phyloP scores from a whole-genome alignment of 164 flowering plant genomes.

The Amborella trichopoda region DNA sequence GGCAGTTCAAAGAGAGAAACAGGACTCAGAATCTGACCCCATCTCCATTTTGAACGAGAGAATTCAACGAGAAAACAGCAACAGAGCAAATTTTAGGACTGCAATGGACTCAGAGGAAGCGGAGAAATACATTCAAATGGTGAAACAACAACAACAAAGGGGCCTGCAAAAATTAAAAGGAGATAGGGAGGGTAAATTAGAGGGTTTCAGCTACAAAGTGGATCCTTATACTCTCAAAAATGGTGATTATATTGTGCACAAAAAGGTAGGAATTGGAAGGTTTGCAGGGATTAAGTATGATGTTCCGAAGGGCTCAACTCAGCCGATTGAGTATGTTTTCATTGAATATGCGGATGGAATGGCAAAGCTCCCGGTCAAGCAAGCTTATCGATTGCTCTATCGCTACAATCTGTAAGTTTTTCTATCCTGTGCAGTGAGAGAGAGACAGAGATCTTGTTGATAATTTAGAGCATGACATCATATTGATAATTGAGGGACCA shows the following conservation, averaged over 20 bases:
- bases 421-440: neutral
- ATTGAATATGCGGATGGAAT: constrained; percentile 93
- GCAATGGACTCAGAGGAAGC: constrained; percentile 63
- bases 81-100: constrained; percentile 26
- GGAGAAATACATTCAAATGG: constrained; percentile 64
- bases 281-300: constrained; percentile 78
- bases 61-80: constrained; percentile 39
- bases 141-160: constrained; percentile 89
- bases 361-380: constrained; percentile 87
- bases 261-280: constrained; percentile 84
- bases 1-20: constrained; percentile 5
- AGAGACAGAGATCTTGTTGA: too few relatives aligned
- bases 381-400: constrained; percentile 82
- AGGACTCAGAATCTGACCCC: constrained; percentile 23
- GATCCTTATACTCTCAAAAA: constrained; percentile 66
- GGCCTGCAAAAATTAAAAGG: constrained; percentile 78
- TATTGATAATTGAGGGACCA: too few relatives aligned
- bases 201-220: constrained; percentile 51
- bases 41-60: constrained; percentile 54
- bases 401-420: constrained; percentile 74
- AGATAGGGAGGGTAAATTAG: constrained; percentile 16
- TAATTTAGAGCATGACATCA: neutral
- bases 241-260: constrained; percentile 94
- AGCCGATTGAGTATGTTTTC: constrained; percentile 65
- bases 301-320: constrained; percentile 27